These are phyloP conservation scores for Hyaloscypha finlandica DNA, from an alignment of 495 filamentous ascomycete species.

Conservation along the genomic window DNA sequence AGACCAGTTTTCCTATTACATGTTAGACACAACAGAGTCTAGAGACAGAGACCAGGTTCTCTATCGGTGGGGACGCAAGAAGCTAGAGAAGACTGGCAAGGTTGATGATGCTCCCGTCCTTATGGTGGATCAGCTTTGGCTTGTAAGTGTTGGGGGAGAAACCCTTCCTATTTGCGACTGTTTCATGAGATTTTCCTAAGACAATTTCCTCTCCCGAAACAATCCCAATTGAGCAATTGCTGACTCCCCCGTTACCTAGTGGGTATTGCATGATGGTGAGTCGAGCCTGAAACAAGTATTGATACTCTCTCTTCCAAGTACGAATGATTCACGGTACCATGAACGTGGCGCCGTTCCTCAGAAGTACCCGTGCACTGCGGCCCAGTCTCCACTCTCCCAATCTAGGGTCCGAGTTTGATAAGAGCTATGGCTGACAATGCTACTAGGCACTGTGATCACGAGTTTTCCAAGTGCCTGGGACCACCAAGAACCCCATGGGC, in stretches of 20 bases:
- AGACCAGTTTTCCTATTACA: neutral
- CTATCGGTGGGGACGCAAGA: neutral
- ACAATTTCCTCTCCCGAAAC: too few relatives aligned
- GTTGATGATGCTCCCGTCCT: neutral
- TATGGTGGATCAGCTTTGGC: slow-evolving; percentile 5
- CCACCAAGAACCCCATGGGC: neutral
- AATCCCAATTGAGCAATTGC: too few relatives aligned
- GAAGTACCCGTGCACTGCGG: too few relatives aligned
- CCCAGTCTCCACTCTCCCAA: too few relatives aligned
- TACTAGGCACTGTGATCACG: neutral
- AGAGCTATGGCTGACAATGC: neutral
- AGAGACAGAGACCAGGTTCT: neutral
- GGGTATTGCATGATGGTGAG: slow-evolving; percentile 3
- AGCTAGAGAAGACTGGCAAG: neutral
- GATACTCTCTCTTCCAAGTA: too few relatives aligned
- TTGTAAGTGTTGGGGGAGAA: neutral
- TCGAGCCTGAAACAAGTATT: neutral
- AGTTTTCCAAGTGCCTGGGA: slow-evolving; percentile 1
- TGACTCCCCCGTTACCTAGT: neutral
- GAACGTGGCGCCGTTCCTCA: too few relatives aligned
- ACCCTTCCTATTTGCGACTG: too few relatives aligned
- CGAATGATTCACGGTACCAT: too few relatives aligned
- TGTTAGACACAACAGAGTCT: neutral
- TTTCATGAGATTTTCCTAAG: too few relatives aligned
- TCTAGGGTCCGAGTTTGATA: neutral